Percentiles rank a stretch among this genome's conserved stretches.
Evolutionary conservation across 1,139 yeast species (phyloP).

Genomic region (Yamadazyma taylorii): DNA sequence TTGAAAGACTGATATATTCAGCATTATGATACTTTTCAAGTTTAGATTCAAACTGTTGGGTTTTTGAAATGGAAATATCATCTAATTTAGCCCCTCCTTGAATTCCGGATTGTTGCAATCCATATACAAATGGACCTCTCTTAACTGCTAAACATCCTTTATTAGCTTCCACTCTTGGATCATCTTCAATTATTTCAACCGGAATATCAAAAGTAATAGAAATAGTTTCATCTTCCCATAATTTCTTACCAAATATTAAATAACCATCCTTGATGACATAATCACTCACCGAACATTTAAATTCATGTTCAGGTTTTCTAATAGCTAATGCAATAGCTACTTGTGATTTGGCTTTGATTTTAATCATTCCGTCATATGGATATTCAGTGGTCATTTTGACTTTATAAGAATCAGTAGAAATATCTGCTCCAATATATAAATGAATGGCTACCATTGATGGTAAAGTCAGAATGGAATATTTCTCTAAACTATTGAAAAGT

Average conservation of each 20-base stretch:
- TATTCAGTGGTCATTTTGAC: slow-evolving; percentile 12
- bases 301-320: slow-evolving; percentile 13
- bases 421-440: slow-evolving; percentile 16
- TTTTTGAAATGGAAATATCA: slow-evolving; percentile 6
- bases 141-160: slow-evolving; percentile 18
- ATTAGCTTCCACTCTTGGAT: slow-evolving; percentile 18
- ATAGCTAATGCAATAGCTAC: slow-evolving; percentile 12
- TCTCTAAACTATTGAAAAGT: slow-evolving; percentile 18
- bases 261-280: slow-evolving; percentile 9
- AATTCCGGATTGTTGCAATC: slow-evolving; percentile 17
- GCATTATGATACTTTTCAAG: slow-evolving; percentile 5
- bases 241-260: slow-evolving; percentile 9
- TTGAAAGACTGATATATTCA: slow-evolving; percentile 7
- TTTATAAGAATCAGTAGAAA: slow-evolving; percentile 5
- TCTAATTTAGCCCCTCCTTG: slow-evolving; percentile 5
- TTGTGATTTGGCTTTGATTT: slow-evolving; percentile 6
- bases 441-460: slow-evolving; percentile 12
- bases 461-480: slow-evolving; percentile 10
- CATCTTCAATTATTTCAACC: slow-evolving; percentile 12
- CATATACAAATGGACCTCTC: slow-evolving; percentile 21
- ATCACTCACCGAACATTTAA: slow-evolving; percentile 3
- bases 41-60: slow-evolving; percentile 8
- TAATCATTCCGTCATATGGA: slow-evolving; percentile 14
- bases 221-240: slow-evolving; percentile 12
- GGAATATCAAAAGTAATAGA: slow-evolving; percentile 15